Conservation (phyloP, 768 basidiomycete species). For the Serendipita indica region DNA sequence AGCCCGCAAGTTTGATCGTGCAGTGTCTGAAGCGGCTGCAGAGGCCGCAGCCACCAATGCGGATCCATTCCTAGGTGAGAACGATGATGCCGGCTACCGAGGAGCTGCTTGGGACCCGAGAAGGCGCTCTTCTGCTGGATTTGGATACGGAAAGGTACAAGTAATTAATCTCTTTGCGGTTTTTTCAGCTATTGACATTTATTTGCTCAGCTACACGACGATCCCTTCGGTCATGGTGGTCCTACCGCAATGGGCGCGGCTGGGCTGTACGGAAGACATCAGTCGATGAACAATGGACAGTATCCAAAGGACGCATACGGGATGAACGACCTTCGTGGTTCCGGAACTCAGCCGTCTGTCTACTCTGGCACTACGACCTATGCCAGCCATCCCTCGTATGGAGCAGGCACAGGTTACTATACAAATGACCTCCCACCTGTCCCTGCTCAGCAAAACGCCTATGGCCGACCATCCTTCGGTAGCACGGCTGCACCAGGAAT, state of each 20-base stretch:
- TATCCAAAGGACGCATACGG: background rate
- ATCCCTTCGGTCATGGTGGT: background rate
- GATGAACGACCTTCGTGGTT: background rate
- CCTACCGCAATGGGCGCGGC: background rate
- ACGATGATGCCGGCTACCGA: background rate
- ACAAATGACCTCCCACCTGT: background rate
- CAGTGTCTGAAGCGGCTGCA: slow-evolving; percentile 54
- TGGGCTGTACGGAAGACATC: background rate
- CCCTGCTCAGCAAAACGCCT: background rate
- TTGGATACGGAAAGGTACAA: background rate
- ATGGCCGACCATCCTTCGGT: background rate
- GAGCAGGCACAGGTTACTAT: background rate
- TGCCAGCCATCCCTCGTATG: background rate
- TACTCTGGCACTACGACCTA: background rate
- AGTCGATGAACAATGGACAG: background rate
- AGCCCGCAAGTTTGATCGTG: slow-evolving; percentile 50
- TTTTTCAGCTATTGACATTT: background rate
- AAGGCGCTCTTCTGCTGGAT: background rate
- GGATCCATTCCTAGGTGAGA: background rate
- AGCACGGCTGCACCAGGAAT: slow-evolving; percentile 8
- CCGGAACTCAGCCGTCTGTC: background rate
- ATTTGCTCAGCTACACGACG: background rate
- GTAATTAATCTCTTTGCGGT: background rate
- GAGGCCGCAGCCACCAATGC: slow-evolving; percentile 36
- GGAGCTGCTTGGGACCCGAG: slow-evolving; percentile 7